phyloP scores from a whole-genome alignment of 1,139 yeast species.

The Geotrichum histeridarum region DNA sequence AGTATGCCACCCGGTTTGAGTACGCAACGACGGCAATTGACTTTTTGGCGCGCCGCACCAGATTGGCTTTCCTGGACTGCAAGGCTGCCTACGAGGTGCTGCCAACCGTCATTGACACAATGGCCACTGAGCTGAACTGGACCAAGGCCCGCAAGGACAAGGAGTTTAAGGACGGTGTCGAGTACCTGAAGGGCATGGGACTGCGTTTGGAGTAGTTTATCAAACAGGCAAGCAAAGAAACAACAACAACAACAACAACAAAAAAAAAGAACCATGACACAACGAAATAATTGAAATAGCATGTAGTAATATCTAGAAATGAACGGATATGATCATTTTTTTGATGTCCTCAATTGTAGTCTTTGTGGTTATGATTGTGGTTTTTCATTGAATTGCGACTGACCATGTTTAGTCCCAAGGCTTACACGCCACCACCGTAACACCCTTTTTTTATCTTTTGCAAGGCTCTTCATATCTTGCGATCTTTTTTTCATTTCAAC shows the following conservation, averaged over 20 bases:
- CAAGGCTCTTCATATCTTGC: neutral
- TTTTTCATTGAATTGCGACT: no score
- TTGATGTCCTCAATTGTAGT: no score
- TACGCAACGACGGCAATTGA: constrained; percentile 85
- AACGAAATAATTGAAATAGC: neutral
- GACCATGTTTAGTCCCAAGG: no score
- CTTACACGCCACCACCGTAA: neutral
- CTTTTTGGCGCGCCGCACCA: constrained; percentile 87
- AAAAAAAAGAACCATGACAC: neutral
- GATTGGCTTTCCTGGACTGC: constrained; percentile 88
- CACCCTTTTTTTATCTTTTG: no score
- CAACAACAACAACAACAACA: neutral
- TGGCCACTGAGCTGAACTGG: constrained; percentile 81
- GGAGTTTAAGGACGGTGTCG: constrained; percentile 42
- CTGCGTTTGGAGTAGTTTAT: constrained; percentile 21
- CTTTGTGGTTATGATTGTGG: neutral
- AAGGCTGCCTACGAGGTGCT: constrained; percentile 76
- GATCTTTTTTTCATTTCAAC: no score
- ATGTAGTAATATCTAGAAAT: neutral
- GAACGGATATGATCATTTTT: no score
- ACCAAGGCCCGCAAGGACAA: constrained; percentile 51
- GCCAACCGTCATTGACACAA: constrained; percentile 78
- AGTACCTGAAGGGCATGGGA: constrained; percentile 42
- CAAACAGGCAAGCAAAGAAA: neutral
- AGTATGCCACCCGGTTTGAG: constrained; percentile 76